Conservation (phyloP, 257 asterid genomes). For the Solanum chmielewskii region DNA sequence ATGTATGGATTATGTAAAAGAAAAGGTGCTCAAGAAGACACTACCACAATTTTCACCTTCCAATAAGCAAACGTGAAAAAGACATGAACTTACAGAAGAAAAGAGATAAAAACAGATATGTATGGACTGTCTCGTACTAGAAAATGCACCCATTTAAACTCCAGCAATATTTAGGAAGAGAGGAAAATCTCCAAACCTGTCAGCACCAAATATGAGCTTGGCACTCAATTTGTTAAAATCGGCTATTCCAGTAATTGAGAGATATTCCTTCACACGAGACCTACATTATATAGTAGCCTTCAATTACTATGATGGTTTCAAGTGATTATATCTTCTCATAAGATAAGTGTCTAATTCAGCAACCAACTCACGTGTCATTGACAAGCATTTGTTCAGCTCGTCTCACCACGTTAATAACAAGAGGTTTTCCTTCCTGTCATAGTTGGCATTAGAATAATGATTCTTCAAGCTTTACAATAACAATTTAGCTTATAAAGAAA, state of each 20-base stretch:
- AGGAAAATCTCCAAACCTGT: conserved; percentile 29
- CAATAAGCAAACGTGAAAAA: not conserved
- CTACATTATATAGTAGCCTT: conserved; percentile 13
- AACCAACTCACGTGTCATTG: conserved; percentile 46
- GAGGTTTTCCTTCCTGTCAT: conserved; percentile 77
- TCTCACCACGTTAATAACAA: conserved; percentile 70
- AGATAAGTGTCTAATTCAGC: not conserved
- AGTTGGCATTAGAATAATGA: not conserved
- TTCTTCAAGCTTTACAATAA: not conserved
- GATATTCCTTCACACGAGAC: conserved; percentile 76
- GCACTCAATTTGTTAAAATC: conserved; percentile 85
- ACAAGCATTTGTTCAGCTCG: conserved; percentile 70
- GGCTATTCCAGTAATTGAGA: conserved; percentile 65
- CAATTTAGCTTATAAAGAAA: not conserved
- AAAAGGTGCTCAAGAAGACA: not conserved
- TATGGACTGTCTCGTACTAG: not conserved
- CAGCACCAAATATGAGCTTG: conserved; percentile 70
- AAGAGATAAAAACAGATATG: not conserved
- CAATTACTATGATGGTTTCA: not conserved
- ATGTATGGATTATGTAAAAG: not conserved
- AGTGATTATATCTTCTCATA: not conserved
- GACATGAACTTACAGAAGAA: not conserved
- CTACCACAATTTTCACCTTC: not conserved
- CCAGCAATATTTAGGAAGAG: not conserved
- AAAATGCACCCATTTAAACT: not conserved